Evolutionary conservation across 495 filamentous ascomycete species (phyloP), one percentile per base, ranked within the genome.

Genomic region (Podospora conica): DNA sequence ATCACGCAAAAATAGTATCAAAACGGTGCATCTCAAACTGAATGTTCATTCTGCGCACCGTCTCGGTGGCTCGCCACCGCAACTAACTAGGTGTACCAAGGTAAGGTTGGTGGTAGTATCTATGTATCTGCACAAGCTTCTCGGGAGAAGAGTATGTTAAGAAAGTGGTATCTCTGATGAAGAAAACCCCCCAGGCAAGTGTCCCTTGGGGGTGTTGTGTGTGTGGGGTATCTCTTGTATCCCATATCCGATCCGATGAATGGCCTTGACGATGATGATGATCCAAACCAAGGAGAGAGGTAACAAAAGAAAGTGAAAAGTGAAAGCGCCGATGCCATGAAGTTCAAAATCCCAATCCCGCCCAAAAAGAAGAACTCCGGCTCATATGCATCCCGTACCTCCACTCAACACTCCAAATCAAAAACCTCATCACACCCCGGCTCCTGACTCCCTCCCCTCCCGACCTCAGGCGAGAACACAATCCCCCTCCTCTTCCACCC

Each of bases 401-500:
- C n/a, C n/a, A 27, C 33, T 48, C 33, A 48, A 18, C 33, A 48
- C 53, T 73, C 74, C 27, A 70, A 61, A 29, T 76, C 70, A 29
- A 71, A 76, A 11, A 53, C 57, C 56, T 76, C 74, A n/a, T 75
- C 72, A 12, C 18, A 12, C 18, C 6, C 18, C 15, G 40, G 11
- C 40, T 48, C 40, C 40, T 48, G 6, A n/a, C 40, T 48, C 6
- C 40, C 25, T 2, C 25, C 40, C 29, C 10, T 33, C 29, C 2
- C 29, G 6, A 5, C 73, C 71, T 23, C 55, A 10, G 23, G 74
- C 66, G 24, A 73, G 68, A 83, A 83, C 61, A 83, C 77, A 63
- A 83, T 79, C 28, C 81, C 81, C 21, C 77, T 65, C 22, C 81
- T 71, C 73, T 83, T 83, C 81, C 81, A 83, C 12, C 74, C 79